Evolutionary conservation across 768 basidiomycete species (phyloP).

Genomic region (Suillus occidentalis): DNA sequence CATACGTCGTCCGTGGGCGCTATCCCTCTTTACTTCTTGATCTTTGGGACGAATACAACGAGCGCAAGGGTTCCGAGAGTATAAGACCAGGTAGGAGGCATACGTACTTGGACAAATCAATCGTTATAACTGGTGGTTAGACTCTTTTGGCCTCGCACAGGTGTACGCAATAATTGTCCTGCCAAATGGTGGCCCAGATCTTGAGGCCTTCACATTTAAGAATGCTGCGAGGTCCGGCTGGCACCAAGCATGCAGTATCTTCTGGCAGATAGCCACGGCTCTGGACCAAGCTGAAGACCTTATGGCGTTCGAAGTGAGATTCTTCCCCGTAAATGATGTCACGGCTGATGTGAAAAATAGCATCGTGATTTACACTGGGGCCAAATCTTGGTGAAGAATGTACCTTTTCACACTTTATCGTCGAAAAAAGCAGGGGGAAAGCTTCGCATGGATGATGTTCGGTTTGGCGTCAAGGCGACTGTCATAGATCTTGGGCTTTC

Average conservation of each 20-base stretch:
- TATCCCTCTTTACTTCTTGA: conserved; percentile 80
- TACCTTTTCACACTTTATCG: conserved; percentile 37
- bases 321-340: background rate
- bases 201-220: conserved; percentile 80
- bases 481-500: conserved; percentile 95
- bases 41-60: conserved; percentile 85
- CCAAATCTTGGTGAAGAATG: conserved; percentile 81
- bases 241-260: conserved; percentile 84
- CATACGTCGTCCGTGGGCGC: conserved; percentile 82
- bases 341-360: conserved; percentile 40
- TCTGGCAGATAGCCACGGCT: conserved; percentile 85
- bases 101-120: conserved; percentile 8
- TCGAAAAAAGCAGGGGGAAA: conserved; percentile 34
- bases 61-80: conserved; percentile 76
- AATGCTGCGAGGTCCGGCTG: conserved; percentile 63
- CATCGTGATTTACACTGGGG: conserved; percentile 99
- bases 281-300: conserved; percentile 79
- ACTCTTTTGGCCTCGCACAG: conserved; percentile 73
- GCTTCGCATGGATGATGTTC: conserved; percentile 62
- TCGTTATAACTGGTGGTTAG: conserved; percentile 38
- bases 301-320: conserved; percentile 81
- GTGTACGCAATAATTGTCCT: conserved; percentile 88
- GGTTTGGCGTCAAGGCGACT: conserved; percentile 73
- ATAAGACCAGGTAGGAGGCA: conserved; percentile 71
- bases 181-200: conserved; percentile 86